phyloP scores from a whole-genome alignment of 306 rosid species.

The Lathyrus sativus region DNA sequence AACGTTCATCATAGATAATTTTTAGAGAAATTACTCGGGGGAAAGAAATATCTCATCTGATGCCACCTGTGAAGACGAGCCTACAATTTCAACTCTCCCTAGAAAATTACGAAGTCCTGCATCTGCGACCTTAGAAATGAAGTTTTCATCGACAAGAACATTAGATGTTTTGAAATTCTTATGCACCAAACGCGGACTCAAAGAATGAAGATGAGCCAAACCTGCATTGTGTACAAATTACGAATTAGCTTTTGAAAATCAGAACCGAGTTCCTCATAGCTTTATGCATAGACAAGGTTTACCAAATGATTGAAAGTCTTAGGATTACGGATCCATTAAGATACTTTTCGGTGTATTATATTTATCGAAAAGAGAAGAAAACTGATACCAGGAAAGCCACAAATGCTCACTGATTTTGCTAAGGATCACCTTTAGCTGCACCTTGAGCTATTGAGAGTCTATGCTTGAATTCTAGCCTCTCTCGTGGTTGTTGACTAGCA shows the following conservation, averaged over 20 bases:
- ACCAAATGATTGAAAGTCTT: conserved; percentile 41
- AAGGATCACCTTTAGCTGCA: conserved; percentile 99
- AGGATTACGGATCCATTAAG: conserved; percentile 50
- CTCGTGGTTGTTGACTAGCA: conserved; percentile 53
- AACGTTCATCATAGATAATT: neutral
- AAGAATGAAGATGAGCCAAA: conserved; percentile 79
- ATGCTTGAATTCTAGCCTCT: conserved; percentile 88
- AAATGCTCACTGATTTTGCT: conserved; percentile 99
- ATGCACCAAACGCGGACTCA: conserved; percentile 80
- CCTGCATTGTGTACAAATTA: conserved; percentile 51
- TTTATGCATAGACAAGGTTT: conserved; percentile 29
- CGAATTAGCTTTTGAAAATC: conserved; percentile 41
- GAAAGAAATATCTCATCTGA: conserved; percentile 71
- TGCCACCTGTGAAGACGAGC: conserved; percentile 71
- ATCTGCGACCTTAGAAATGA: conserved; percentile 89
- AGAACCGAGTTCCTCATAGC: conserved; percentile 36
- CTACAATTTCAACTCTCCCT: conserved; percentile 64
- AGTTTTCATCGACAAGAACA: conserved; percentile 85
- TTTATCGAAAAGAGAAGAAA: conserved; percentile 70
- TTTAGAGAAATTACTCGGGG: conserved; percentile 65
- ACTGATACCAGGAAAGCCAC: conserved; percentile 96
- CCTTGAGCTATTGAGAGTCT: conserved; percentile 88
- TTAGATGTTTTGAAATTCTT: conserved; percentile 86
- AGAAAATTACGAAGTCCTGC: conserved; percentile 67
- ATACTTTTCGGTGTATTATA: conserved; percentile 40